Base-by-base conservation (phyloP, 169 alveolate genomes). In the Plasmodium inui region DNA sequence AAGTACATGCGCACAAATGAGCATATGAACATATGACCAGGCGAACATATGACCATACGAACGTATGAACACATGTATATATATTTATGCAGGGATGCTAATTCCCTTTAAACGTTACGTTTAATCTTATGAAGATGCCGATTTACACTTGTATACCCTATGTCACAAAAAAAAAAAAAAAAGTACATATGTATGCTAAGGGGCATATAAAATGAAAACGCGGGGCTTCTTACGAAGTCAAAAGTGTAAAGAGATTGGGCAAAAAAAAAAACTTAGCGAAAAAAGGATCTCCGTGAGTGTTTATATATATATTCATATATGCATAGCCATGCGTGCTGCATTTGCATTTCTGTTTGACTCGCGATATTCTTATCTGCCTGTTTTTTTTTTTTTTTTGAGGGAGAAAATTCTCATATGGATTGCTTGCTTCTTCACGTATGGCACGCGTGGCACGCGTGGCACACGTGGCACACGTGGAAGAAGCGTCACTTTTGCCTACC, bases 91-190 rank as follows among this genome's bases (percentile, higher is more conserved):
- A 12, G 1, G 22, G 3, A 50, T 17, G 61, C 9, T 17, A 50
- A 17, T 17, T 50, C 61, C 22, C 22, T 67, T 67, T 67, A 67
- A 67, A 67, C n/a, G 76, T 84, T 92, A 76, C 83, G 57, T 32
- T 17, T 8, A 17, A n/a, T 81, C 90, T 82, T 81, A 57, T n/a
- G 32, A 17, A 82, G 30, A 34, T 82, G 37, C 61, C n/a, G n/a
- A 82, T 2, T 46, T 82, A 46, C 53, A 17, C 53, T 41, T 34
- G 61, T 26, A 82, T 46, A 44, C 76, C 76, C 37, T 78, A 46
- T 78, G 41, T 22, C 74, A 53, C 12, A 44, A 78, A 78, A 78
- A 78, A 53, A 39, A 39, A 72, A 2, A 6, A 37, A 76, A 76
- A 76, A 17, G 37, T 2, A 50, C 30, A 22, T 76, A 76, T 50